Conservation (phyloP, 148 eudicot species). For the Pharnaceum exiguum region DNA sequence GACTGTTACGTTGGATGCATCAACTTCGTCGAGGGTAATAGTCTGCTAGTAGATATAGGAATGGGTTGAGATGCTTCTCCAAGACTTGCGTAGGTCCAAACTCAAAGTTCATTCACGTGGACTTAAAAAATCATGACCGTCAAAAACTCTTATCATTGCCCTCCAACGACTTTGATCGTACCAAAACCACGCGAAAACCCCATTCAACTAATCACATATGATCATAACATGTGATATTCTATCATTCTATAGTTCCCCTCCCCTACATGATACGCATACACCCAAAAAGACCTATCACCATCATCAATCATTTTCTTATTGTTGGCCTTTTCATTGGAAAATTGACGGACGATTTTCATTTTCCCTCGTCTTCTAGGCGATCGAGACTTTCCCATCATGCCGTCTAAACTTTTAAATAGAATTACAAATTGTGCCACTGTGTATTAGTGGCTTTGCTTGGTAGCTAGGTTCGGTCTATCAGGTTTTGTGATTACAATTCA, state of each 20-base stretch:
- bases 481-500: no score
- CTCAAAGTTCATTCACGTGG: conserved; percentile 23
- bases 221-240: conserved; percentile 12
- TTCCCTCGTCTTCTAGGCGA: background rate
- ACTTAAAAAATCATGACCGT: conserved; percentile 5
- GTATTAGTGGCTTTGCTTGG: no score
- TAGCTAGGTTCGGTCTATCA: no score
- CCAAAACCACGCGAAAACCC: conserved; percentile 5
- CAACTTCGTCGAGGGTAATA: no score
- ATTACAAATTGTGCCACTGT: no score
- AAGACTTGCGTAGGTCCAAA: background rate
- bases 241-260: conserved; percentile 10
- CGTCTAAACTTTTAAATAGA: background rate
- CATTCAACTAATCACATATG: conserved; percentile 11
- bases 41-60: conserved; percentile 1
- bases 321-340: background rate
- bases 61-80: background rate
- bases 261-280: no score
- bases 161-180: conserved; percentile 2
- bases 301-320: background rate
- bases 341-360: background rate
- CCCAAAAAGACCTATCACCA: background rate
- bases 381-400: background rate
- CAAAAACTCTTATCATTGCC: background rate
- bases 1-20: no score